These are phyloP conservation scores for Pseudocercospora vitis DNA, from an alignment of 2,329 filamentous ascomycete species.

Conservation along the genomic window DNA sequence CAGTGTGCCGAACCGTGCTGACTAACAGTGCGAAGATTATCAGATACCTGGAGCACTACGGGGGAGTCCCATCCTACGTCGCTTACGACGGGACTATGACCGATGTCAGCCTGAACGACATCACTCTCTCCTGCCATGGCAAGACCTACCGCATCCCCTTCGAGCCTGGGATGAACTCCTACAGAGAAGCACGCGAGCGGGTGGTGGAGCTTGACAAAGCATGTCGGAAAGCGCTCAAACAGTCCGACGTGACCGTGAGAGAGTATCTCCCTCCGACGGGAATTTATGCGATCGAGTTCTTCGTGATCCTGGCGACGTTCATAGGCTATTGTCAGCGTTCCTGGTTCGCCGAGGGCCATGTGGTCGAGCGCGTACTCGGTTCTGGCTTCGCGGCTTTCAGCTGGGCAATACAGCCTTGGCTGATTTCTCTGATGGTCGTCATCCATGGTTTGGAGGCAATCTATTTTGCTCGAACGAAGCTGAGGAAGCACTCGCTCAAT, in stretches of 20 bases:
- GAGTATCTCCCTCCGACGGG: constrained; percentile 54
- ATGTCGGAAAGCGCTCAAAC: constrained; percentile 59
- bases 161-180: constrained; percentile 67
- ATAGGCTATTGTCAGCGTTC: constrained; percentile 51
- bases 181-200: constrained; percentile 66
- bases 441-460: constrained; percentile 67
- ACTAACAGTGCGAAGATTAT: constrained; percentile 6
- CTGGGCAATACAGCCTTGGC: constrained; percentile 57
- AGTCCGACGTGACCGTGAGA: constrained; percentile 57
- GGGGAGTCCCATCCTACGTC: constrained; percentile 55
- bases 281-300: constrained; percentile 56
- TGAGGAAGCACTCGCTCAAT: constrained; percentile 55
- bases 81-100: constrained; percentile 61
- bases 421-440: constrained; percentile 60
- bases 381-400: constrained; percentile 61
- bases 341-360: constrained; percentile 53
- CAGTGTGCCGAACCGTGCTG: neutral
- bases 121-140: constrained; percentile 61
- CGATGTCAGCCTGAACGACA: constrained; percentile 63
- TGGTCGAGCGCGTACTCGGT: constrained; percentile 44
- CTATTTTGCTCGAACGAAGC: constrained; percentile 46
- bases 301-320: constrained; percentile 57
- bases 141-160: constrained; percentile 60
- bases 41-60: constrained; percentile 74
- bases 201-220: constrained; percentile 71